phyloP scores from a whole-genome alignment of 306 rosid species.

The Mimosa bimucronata region DNA sequence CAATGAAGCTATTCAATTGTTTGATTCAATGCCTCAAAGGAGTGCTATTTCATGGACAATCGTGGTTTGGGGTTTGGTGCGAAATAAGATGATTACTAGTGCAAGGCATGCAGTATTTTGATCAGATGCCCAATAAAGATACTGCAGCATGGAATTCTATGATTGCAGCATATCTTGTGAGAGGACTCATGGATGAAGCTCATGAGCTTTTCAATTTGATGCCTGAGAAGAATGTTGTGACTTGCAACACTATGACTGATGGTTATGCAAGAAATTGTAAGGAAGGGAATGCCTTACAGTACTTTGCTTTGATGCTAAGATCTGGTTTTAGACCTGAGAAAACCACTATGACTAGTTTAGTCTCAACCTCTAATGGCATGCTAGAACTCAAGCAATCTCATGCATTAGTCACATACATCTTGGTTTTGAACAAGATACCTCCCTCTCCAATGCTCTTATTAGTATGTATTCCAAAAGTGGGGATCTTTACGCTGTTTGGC shows the following conservation, averaged over 20 bases:
- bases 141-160: slow-evolving; percentile 53
- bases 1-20: slow-evolving; percentile 50
- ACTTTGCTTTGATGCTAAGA: slow-evolving; percentile 46
- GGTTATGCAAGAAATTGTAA: slow-evolving; percentile 45
- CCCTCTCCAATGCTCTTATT: slow-evolving; percentile 49
- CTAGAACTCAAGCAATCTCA: slow-evolving; percentile 53
- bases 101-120: slow-evolving; percentile 56
- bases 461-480: slow-evolving; percentile 53
- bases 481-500: slow-evolving; percentile 46
- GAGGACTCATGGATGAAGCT: slow-evolving; percentile 47
- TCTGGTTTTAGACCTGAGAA: slow-evolving; percentile 47
- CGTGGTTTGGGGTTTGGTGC: slow-evolving; percentile 57
- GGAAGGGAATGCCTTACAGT: slow-evolving; percentile 41
- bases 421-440: slow-evolving; percentile 48
- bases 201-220: slow-evolving; percentile 45
- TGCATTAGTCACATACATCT: slow-evolving; percentile 39
- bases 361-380: slow-evolving; percentile 49
- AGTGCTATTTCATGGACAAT: slow-evolving; percentile 53
- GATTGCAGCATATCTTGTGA: slow-evolving; percentile 47
- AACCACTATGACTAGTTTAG: slow-evolving; percentile 40
- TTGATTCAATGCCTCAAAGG: slow-evolving; percentile 47
- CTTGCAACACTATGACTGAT: slow-evolving; percentile 50
- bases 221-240: slow-evolving; percentile 46
- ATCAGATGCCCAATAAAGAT: slow-evolving; percentile 52
- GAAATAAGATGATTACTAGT: slow-evolving; percentile 39